Percentiles rank a stretch among this genome's conserved stretches.
phyloP scores from a whole-genome alignment of 495 filamentous ascomycete species.

The Aspergillus incahuasiensis region DNA sequence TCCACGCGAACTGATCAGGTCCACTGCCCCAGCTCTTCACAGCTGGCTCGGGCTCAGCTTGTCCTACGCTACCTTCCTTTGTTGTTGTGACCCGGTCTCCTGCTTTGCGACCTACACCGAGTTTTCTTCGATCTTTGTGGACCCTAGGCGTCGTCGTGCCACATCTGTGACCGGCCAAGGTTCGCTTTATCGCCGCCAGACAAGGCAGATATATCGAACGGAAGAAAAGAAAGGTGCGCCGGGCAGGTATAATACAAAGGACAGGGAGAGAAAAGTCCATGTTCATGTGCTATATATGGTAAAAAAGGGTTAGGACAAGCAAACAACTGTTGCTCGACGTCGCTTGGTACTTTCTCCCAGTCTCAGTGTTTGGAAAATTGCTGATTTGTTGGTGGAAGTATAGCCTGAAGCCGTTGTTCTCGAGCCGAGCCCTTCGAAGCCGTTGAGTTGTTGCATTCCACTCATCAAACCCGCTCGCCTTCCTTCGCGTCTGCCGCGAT shows the following conservation, averaged over 20 bases:
- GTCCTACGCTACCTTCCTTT: neutral
- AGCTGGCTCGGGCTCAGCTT: neutral
- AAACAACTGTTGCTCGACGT: neutral
- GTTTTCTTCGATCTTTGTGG: too few relatives aligned
- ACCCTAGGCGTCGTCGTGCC: neutral
- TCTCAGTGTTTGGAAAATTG: neutral
- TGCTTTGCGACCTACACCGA: neutral
- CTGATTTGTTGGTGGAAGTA: neutral
- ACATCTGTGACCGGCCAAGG: neutral
- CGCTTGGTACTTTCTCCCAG: neutral
- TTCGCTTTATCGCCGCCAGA: neutral
- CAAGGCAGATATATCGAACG: neutral
- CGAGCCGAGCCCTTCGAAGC: neutral
- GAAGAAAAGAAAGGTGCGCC: neutral
- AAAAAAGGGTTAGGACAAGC: neutral
- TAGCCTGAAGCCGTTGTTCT: neutral
- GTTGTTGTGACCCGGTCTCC: neutral
- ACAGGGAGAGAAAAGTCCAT: neutral
- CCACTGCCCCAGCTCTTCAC: neutral
- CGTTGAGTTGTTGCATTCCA: neutral
- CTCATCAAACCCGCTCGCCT: neutral
- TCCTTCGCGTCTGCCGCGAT: neutral
- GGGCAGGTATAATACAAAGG: neutral
- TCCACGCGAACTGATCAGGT: slow-evolving; percentile 13
- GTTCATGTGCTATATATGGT: neutral